Evolutionary conservation across 78 protist genomes (phyloP), one percentile per base, ranked within the genome.

Genomic region (Cavenderia fasciculata): DNA sequence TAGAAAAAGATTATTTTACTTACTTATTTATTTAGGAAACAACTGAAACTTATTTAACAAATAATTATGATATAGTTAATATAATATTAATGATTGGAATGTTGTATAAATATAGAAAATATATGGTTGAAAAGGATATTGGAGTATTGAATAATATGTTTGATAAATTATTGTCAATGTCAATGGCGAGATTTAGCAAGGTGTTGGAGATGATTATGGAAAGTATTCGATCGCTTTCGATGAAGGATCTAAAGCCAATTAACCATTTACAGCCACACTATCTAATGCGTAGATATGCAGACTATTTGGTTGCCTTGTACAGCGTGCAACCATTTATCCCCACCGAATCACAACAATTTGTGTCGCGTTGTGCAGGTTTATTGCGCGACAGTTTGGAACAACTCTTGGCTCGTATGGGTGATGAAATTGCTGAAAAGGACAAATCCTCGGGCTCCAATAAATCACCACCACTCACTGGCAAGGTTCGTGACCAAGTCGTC

Each of bases 211-310:
- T 16, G 2, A 19, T 52, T 38, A 44, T 49, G 14, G 63, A 59
- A 5, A 33, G 18, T 6, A 36, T 79, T 7, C 62, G 41, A 31
- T 18, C 25, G 4, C 31, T 56, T 5, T 12, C 49, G 11, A 29
- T 79, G 4, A 79, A 79, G 57, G 88, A 79, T 23, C 40, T 79
- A 12, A 63, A 79, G 29, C 65, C 88, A 36, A 33, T 79, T 19
- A 44, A 41, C 8, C 23, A 23, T 1, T 31, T 2, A 29, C 34
- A 27, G 21, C 57, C 88, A 6, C 88, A 79, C 40, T 38, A 10
- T 27, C 40, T 79, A 1, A 25, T 47, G 21, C 62, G 43, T 29
- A 63, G 57, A 34, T 63, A 66, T 38, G 76, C 88, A 6, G 88
- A 79, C 16, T 25, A 65, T 25, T 25, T 73, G 1, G 44, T 51